Evolutionary conservation across 176 grass and related monocot species (phyloP).

Genomic region (Oryza meyeriana): DNA sequence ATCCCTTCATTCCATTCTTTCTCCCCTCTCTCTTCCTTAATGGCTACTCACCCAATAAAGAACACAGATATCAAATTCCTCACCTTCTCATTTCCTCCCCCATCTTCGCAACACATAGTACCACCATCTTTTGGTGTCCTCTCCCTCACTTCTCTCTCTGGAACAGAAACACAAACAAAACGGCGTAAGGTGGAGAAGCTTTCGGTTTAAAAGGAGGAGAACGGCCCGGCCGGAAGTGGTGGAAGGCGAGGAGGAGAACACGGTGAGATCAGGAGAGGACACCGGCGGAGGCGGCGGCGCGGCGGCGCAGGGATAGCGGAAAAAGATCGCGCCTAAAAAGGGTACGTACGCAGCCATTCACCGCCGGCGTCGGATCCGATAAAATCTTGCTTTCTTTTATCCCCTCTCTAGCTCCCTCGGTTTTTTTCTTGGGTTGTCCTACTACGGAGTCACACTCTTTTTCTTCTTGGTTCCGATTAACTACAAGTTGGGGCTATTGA

Average conservation of each 20-base stretch:
- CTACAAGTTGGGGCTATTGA: slow-evolving; percentile 36
- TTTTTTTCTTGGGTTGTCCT: neutral
- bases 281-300: slow-evolving; percentile 26
- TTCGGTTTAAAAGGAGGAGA: slow-evolving; percentile 14
- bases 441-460: slow-evolving; percentile 19
- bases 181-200: neutral
- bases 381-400: slow-evolving; percentile 24
- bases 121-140: slow-evolving; percentile 58
- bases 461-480: slow-evolving; percentile 46
- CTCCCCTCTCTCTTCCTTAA: slow-evolving; percentile 9
- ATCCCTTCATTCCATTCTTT: slow-evolving; percentile 33
- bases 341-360: slow-evolving; percentile 37
- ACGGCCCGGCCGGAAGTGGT: slow-evolving; percentile 11
- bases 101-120: slow-evolving; percentile 33
- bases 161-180: slow-evolving; percentile 15
- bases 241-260: slow-evolving; percentile 4
- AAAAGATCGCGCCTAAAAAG: slow-evolving; percentile 33
- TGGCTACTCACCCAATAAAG: slow-evolving; percentile 39
- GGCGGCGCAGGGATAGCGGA: slow-evolving; percentile 21
- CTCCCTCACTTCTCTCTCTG: slow-evolving; percentile 9
- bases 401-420: neutral
- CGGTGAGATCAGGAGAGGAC: neutral
- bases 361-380: slow-evolving; percentile 48
- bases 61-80: slow-evolving; percentile 43
- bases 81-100: slow-evolving; percentile 34